phyloP scores from a whole-genome alignment of 257 asterid genomes.

The Asclepias syriaca region DNA sequence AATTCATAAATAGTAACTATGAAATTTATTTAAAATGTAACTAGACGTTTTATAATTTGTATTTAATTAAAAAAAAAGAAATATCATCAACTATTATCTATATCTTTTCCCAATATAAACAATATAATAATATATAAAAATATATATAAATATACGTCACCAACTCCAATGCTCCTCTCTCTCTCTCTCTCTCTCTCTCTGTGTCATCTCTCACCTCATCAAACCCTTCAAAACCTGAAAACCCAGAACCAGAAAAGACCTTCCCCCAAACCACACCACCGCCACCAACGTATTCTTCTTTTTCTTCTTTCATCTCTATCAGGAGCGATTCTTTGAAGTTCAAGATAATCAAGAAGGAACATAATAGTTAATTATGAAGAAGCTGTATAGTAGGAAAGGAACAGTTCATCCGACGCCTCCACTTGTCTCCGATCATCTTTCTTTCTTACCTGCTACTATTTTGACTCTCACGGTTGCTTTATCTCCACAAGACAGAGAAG shows the following conservation, averaged over 20 bases:
- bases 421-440: conserved; percentile 22
- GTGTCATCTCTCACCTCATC: background rate
- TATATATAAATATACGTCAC: background rate
- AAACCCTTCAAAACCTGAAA: conserved; percentile 5
- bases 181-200: background rate
- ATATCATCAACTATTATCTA: too few relatives aligned
- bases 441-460: conserved; percentile 36
- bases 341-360: too few relatives aligned
- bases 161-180: conserved; percentile 10
- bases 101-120: too few relatives aligned
- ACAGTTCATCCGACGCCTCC: conserved; percentile 33
- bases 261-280: too few relatives aligned
- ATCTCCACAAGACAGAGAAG: conserved; percentile 31
- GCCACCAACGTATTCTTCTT: background rate
- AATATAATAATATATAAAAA: too few relatives aligned
- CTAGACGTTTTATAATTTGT: too few relatives aligned
- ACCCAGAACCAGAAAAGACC: background rate
- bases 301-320: background rate
- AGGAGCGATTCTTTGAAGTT: background rate
- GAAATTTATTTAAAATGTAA: too few relatives aligned
- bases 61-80: too few relatives aligned
- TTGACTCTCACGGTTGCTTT: conserved; percentile 30
- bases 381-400: conserved; percentile 22
- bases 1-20: too few relatives aligned
- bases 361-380: conserved; percentile 23